Base-by-base conservation (phyloP, 179 eudicot genomes). In the Spinacia oleracea region DNA sequence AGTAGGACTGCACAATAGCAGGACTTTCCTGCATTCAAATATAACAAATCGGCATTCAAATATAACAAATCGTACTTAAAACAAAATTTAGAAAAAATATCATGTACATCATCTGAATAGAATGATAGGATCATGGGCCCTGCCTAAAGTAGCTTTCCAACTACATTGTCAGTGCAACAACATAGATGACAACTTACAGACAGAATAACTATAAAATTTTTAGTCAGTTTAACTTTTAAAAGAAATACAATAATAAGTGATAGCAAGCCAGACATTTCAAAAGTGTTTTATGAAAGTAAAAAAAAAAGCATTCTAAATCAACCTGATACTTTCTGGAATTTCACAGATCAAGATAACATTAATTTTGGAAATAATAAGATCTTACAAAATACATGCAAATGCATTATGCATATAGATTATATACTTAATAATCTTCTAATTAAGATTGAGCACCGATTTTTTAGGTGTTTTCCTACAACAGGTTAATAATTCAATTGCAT, bases 1-100 rank as follows among this genome's bases (percentile, higher is more conserved):
- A 91, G 87, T 84, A 86, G 60, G 97, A 94, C 78, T 88, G 83
- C n/a, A 94, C 82, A 83, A 93, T 78, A 73, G 98, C 92, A 73
- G 97, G 97, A 38, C 75, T 82, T 87, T 94, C 98, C 98, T 94
- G 83, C 79, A 89, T 23, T 31, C 50, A 86, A 64, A 77, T 48
- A 48, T 15, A 48, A 20, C 53, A 48, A 48, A 12, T 48, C n/a
- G n/a, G n/a, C n/a, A n/a, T n/a, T n/a, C n/a, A n/a, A n/a, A n/a
- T 16, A 48, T 4, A 48, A 31, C n/a, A n/a, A n/a, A n/a, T n/a
- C n/a, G n/a, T n/a, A 43, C 64, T 35, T 2, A 58, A 18, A 23
- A 59, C 21, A 15, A 48, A 48, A 14, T 48, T 48, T 14, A 3
- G n/a, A 38, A 48, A 48, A 48, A 14, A 31, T 70, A 59, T 70